A percentile compares a stretch with the other conserved stretches of the same genome.
phyloP scores from a whole-genome alignment of 352 stramenopile genomes.

The Globisporangium cylindrosporum region DNA sequence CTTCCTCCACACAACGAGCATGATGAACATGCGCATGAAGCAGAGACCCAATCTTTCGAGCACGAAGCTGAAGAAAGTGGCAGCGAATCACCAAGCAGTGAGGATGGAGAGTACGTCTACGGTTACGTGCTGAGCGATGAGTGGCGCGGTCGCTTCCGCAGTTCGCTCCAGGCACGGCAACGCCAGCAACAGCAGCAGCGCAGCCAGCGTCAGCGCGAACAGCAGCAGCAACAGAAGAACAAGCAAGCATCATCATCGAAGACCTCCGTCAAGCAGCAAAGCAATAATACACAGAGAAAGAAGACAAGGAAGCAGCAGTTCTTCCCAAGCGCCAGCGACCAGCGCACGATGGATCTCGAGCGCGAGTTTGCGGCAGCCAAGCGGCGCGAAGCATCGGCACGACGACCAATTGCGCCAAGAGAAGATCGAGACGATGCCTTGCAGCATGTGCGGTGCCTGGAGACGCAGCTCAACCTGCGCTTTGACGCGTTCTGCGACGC shows the following conservation, averaged over 20 bases:
- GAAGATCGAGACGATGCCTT: not conserved
- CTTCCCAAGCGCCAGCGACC: constrained; percentile 4
- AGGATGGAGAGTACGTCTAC: constrained; percentile 62
- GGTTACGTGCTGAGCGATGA: constrained; percentile 70
- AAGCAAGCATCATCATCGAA: not conserved
- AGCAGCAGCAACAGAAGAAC: not conserved
- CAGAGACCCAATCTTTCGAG: not conserved
- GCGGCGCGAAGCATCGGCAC: constrained; percentile 27
- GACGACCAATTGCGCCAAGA: constrained; percentile 23
- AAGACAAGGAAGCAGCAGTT: constrained; percentile 6
- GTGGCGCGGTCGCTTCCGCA: constrained; percentile 56
- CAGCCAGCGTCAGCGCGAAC: constrained; percentile 3
- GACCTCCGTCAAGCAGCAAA: not conserved
- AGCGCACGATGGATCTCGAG: constrained; percentile 37
- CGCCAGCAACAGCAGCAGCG: constrained; percentile 21
- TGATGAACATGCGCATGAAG: not conserved
- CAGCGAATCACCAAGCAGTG: constrained; percentile 8
- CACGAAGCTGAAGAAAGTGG: not conserved
- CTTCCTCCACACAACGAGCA: not conserved
- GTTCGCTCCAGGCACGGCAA: constrained; percentile 9
- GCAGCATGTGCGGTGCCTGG: constrained; percentile 26
- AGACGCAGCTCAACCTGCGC: constrained; percentile 44
- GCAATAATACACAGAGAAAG: not conserved
- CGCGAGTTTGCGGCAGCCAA: constrained; percentile 39
- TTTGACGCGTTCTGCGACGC: constrained; percentile 72